Evolutionary conservation across 306 rosid genomes (phyloP), one percentile per base, ranked within the genome.

Genomic region (Vigna reflexopilosa): DNA sequence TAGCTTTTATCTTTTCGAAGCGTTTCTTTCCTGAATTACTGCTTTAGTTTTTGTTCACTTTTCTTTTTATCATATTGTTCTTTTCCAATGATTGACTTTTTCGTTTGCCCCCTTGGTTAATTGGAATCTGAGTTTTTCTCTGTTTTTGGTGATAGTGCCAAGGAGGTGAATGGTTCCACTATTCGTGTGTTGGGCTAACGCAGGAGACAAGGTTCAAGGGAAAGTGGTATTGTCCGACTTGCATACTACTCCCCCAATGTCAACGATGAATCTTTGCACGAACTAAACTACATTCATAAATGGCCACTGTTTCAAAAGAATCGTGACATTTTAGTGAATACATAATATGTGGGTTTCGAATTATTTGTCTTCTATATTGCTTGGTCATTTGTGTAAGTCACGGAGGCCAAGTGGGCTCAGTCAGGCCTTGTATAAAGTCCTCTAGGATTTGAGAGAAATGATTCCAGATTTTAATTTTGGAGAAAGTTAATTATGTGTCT

Each of bases 151-250:
- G 75, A 80, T 83, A 95, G 98, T 95, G 99, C 85, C 97, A 90
- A 91, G 99, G 99, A 82, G 97, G 98, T 30, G 98, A 95, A 86
- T 95, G 98, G 99, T 95, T 95, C 82, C 99, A 95, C 82, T 95
- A 95, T 80, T 64, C 97, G 0, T 95, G 99, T 56, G 99, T 95
- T 51, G 99, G 99, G 81, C 91, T 95, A 56, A 95, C 98, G 20
- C 97, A 95, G 22, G 97, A 95, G 88, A 93, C 99, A 48, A 95
- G 98, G 78, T 95, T 95, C 87, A 95, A 91, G 79, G 99, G 99
- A 47, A 95, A 95, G 81, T 95, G 99, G 99, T 93, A 91, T 71
- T 95, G 99, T 82, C 99, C 99, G 28, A 95, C 98, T 73, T 95
- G 98, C 90, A 84, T 76, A 82, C 77, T 50, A 50, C 82, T 81